Conservation (phyloP, 2,329 filamentous ascomycete species). For the Microdochium nivale region DNA sequence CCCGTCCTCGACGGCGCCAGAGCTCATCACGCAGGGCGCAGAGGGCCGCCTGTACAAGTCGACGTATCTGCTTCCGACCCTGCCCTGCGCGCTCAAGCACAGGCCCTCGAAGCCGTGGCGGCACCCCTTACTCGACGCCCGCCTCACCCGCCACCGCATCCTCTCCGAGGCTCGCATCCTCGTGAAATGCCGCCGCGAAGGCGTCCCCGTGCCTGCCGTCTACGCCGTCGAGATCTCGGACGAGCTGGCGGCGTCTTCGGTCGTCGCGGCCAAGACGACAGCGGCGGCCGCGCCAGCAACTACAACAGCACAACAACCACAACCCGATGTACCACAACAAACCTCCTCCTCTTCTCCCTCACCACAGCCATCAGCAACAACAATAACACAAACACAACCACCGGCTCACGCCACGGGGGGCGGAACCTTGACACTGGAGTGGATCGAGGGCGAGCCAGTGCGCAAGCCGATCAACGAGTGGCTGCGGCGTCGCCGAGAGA, state of each 20-base stretch:
- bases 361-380: not conserved
- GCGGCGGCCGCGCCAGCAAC: too few relatives aligned
- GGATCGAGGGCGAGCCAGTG: slow-evolving; percentile 68
- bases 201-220: slow-evolving; percentile 73
- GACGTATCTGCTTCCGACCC: slow-evolving; percentile 60
- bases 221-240: slow-evolving; percentile 50
- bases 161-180: slow-evolving; percentile 84
- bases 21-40: slow-evolving; percentile 83
- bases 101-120: slow-evolving; percentile 87
- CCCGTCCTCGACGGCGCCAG: slow-evolving; percentile 49
- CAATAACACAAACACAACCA: not conserved
- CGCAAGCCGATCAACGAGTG: slow-evolving; percentile 61
- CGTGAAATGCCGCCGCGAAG: slow-evolving; percentile 68
- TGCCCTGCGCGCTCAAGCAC: slow-evolving; percentile 78
- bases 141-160: slow-evolving; percentile 79
- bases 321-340: not conserved
- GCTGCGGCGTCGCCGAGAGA: slow-evolving; percentile 42
- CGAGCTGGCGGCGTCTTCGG: not conserved
- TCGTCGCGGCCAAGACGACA: not conserved
- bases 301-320: not conserved
- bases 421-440: slow-evolving; percentile 78
- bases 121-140: slow-evolving; percentile 79
- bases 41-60: slow-evolving; percentile 92
- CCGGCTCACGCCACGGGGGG: slow-evolving; percentile 29
- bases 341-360: not conserved